Percentiles rank a stretch among this genome's conserved stretches.
Conservation (phyloP, 257 asterid species). For the Linderniella brevidens region DNA sequence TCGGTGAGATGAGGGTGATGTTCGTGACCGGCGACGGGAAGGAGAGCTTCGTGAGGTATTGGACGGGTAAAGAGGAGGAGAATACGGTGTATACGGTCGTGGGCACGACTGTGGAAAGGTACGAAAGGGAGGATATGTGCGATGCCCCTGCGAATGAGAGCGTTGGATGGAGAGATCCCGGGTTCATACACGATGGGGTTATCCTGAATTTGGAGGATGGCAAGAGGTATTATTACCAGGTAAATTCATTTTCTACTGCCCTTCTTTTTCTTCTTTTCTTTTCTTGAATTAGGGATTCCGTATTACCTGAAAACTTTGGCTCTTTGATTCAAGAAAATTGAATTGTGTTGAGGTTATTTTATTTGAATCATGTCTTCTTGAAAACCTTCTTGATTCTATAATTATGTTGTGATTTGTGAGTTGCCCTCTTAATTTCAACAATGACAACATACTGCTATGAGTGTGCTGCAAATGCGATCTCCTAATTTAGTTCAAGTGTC, state of each 20-base stretch:
- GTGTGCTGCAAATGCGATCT: too few relatives aligned
- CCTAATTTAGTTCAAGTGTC: too few relatives aligned
- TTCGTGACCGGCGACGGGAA: conserved; percentile 72
- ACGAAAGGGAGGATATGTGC: conserved; percentile 82
- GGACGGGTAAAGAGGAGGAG: conserved; percentile 20
- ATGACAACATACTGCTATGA: too few relatives aligned
- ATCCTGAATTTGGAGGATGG: conserved; percentile 47
- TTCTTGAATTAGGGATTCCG: neutral
- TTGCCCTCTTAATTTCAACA: too few relatives aligned
- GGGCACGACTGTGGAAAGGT: conserved; percentile 35
- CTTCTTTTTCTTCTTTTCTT: too few relatives aligned
- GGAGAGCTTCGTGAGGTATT: conserved; percentile 50
- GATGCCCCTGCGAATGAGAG: conserved; percentile 71
- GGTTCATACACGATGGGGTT: conserved; percentile 75
- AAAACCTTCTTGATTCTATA: too few relatives aligned
- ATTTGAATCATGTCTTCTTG: too few relatives aligned
- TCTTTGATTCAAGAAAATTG: neutral
- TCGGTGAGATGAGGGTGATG: conserved; percentile 91
- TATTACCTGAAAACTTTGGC: neutral
- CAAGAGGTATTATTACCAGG: conserved; percentile 64
- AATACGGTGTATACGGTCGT: conserved; percentile 24
- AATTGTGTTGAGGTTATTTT: neutral
- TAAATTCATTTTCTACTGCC: conserved; percentile 8
- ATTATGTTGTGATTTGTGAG: too few relatives aligned
- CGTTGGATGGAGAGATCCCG: conserved; percentile 94